A percentile compares a stretch with the other conserved stretches of the same genome.
These are phyloP conservation scores for Diaporthe sp. DNA, from an alignment of 2,329 filamentous ascomycete genomes.

Conservation along the genomic window DNA sequence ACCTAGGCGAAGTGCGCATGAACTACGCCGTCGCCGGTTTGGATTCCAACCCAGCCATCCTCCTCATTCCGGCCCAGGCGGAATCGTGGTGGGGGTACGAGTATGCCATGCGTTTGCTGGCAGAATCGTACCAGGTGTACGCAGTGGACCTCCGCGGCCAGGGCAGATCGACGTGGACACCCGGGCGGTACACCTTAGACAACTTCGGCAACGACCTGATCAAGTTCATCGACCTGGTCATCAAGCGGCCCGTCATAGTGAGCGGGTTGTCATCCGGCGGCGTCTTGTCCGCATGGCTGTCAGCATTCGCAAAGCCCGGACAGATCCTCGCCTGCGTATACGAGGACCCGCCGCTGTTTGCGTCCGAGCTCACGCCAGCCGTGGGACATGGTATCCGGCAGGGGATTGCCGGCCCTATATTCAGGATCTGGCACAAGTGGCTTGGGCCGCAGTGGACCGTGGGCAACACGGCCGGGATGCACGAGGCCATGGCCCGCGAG, in stretches of 20 bases:
- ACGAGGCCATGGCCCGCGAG: constrained; percentile 36
- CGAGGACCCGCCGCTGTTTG: constrained; percentile 41
- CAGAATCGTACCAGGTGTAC: constrained; percentile 40
- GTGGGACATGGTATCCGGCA: constrained; percentile 38
- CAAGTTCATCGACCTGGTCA: constrained; percentile 39
- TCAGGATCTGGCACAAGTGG: constrained; percentile 40
- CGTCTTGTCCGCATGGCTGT: constrained; percentile 40
- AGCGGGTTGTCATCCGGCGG: constrained; percentile 40
- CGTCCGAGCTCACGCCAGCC: constrained; percentile 37
- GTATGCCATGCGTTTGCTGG: constrained; percentile 37
- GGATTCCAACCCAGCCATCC: constrained; percentile 33
- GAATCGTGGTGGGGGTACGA: constrained; percentile 42
- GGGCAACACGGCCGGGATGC: constrained; percentile 38
- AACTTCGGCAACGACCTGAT: constrained; percentile 41
- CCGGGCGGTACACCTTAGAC: constrained; percentile 41
- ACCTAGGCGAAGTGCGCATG: constrained; percentile 41
- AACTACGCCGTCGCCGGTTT: constrained; percentile 40
- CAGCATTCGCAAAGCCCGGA: constrained; percentile 40
- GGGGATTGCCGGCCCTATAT: constrained; percentile 38
- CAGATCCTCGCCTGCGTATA: constrained; percentile 39
- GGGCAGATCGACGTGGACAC: constrained; percentile 40
- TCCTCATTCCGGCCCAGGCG: constrained; percentile 39
- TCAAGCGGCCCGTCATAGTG: constrained; percentile 39
- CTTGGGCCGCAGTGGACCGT: constrained; percentile 41
- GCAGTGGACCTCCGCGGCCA: constrained; percentile 41